Percentiles rank a stretch among this genome's conserved stretches.
Conservation (phyloP, 2,329 filamentous ascomycete genomes). For the Ophiostoma sp. region DNA sequence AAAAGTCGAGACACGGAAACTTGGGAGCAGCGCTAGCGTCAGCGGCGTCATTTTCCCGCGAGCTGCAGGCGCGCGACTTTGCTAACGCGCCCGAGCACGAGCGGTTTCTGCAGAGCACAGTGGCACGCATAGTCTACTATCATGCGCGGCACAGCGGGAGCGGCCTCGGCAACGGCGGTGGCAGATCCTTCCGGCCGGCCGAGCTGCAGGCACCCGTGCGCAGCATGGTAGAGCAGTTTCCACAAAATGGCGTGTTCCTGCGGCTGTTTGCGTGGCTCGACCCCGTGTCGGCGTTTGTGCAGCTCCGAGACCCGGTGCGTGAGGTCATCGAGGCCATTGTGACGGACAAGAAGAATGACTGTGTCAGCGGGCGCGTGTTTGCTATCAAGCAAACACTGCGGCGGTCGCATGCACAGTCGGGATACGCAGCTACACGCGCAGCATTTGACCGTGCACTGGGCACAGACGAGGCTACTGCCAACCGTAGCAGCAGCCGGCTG, state of each 20-base stretch:
- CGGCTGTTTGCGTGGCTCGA: conserved; percentile 69
- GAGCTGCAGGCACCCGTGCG: conserved; percentile 58
- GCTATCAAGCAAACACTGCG: conserved; percentile 47
- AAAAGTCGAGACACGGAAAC: conserved; percentile 39
- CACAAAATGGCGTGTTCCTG: conserved; percentile 71
- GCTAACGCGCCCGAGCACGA: conserved; percentile 46
- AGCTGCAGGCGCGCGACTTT: conserved; percentile 38
- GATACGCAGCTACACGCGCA: conserved; percentile 30
- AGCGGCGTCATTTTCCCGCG: conserved; percentile 40
- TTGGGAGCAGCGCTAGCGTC: conserved; percentile 46
- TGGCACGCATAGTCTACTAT: conserved; percentile 57
- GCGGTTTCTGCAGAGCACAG: conserved; percentile 56
- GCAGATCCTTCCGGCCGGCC: conserved; percentile 57
- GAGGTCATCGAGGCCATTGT: conserved; percentile 54
- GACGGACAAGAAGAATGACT: conserved; percentile 24
- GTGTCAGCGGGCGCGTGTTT: conserved; percentile 32
- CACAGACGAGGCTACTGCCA: conserved; percentile 23
- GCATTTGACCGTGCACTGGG: conserved; percentile 49
- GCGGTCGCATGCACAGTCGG: conserved; percentile 1
- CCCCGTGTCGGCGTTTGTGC: conserved; percentile 38
- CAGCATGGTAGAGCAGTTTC: conserved; percentile 59
- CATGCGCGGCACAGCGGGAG: conserved; percentile 52
- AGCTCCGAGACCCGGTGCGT: conserved; percentile 72
- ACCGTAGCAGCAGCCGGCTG: conserved; percentile 30
- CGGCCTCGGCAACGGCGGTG: not conserved